Conservation (phyloP, 805 yeast species). For the Candida insectalens region DNA sequence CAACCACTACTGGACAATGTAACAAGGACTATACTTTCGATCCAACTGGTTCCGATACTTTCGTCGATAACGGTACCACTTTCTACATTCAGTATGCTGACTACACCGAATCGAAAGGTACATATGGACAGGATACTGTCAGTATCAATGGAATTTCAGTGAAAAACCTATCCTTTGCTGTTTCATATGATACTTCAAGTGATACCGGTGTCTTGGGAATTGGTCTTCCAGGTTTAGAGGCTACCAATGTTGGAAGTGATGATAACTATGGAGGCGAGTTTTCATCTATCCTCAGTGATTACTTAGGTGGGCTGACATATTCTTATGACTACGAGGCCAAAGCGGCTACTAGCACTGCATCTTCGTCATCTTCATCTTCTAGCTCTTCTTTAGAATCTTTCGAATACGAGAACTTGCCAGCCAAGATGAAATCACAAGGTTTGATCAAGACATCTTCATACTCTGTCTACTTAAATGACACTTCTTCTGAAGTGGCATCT, state of each 20-base stretch:
- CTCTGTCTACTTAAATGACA: constrained; percentile 49
- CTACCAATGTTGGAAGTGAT: constrained; percentile 40
- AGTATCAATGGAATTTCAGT: constrained; percentile 39
- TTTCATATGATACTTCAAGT: constrained; percentile 58
- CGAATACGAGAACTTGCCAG: constrained; percentile 59
- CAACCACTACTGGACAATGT: constrained; percentile 26
- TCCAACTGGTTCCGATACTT: constrained; percentile 28
- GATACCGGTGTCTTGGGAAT: constrained; percentile 66
- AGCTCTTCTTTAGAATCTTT: constrained; percentile 15
- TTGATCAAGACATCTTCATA: constrained; percentile 45
- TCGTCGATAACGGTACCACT: constrained; percentile 28
- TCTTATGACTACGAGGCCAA: too few relatives aligned
- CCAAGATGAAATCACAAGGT: constrained; percentile 48
- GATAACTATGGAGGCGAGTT: too few relatives aligned
- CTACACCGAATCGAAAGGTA: constrained; percentile 35
- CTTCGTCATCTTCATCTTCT: too few relatives aligned
- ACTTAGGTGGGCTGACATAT: too few relatives aligned
- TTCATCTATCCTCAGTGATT: too few relatives aligned
- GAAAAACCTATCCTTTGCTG: constrained; percentile 54
- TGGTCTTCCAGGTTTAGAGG: constrained; percentile 62
- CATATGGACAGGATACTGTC: constrained; percentile 58
- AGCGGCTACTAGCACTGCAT: too few relatives aligned
- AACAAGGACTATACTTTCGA: constrained; percentile 39
- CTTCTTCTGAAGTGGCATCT: constrained; percentile 35
- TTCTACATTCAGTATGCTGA: constrained; percentile 42